Evolutionary conservation across 257 asterid genomes (phyloP).

Genomic region (Eucommia ulmoides): DNA sequence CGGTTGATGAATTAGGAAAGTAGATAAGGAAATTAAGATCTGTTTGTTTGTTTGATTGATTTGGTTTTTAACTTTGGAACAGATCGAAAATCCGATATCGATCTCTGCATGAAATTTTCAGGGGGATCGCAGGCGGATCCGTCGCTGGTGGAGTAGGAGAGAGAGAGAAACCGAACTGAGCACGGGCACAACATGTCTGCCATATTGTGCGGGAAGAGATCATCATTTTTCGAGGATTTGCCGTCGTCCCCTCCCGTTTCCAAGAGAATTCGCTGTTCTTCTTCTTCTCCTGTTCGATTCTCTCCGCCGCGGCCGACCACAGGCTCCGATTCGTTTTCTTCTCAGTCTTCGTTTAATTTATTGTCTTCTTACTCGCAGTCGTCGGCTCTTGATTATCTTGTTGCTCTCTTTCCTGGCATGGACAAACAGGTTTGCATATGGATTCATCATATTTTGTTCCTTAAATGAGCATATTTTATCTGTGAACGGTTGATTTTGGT

Average conservation of each 20-base stretch:
- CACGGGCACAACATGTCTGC: slow-evolving; percentile 83
- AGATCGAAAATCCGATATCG: no score
- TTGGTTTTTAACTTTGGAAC: no score
- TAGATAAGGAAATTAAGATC: no score
- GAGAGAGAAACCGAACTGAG: slow-evolving; percentile 6
- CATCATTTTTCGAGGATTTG: slow-evolving; percentile 84
- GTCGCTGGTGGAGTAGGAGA: slow-evolving; percentile 22
- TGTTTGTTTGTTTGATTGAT: no score
- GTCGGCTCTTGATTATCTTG: slow-evolving; percentile 49
- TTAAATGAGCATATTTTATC: neutral
- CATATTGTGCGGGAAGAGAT: slow-evolving; percentile 96
- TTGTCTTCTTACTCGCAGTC: slow-evolving; percentile 12
- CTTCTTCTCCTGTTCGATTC: slow-evolving; percentile 41
- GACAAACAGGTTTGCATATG: slow-evolving; percentile 58
- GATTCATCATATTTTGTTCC: neutral
- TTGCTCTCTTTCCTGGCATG: slow-evolving; percentile 72
- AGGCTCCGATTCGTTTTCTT: slow-evolving; percentile 18
- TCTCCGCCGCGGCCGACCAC: slow-evolving; percentile 41
- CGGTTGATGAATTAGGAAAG: no score
- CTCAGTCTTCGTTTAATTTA: slow-evolving; percentile 9
- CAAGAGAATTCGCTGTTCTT: slow-evolving; percentile 78
- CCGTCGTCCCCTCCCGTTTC: slow-evolving; percentile 63
- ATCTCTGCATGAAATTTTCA: slow-evolving; percentile 38
- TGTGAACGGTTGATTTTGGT: neutral
- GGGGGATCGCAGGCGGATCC: slow-evolving; percentile 25